Percentiles rank a stretch among this genome's conserved stretches.
These are phyloP conservation scores for Candida maesae DNA, from an alignment of 805 yeast species.

Conservation along the genomic window DNA sequence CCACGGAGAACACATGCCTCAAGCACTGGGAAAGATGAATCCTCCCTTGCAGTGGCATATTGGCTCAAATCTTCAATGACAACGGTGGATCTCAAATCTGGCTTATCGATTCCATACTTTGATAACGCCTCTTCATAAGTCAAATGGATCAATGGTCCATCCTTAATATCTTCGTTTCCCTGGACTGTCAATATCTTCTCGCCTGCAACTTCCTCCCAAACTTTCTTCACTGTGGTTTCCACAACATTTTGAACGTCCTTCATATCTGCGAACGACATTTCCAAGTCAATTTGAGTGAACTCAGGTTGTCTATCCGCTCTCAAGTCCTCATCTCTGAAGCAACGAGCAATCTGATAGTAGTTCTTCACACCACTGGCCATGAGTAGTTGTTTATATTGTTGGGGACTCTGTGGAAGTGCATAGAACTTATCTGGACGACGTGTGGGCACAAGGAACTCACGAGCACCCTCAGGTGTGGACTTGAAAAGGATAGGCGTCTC, in stretches of 20 bases:
- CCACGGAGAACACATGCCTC: slow-evolving; percentile 67
- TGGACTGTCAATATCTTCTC: slow-evolving; percentile 26
- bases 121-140: slow-evolving; percentile 67
- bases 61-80: slow-evolving; percentile 23
- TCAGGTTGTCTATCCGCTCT: slow-evolving; percentile 96
- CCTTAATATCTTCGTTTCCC: slow-evolving; percentile 11
- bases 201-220: slow-evolving; percentile 51
- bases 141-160: slow-evolving; percentile 38
- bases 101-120: slow-evolving; percentile 88
- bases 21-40: slow-evolving; percentile 56
- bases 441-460: slow-evolving; percentile 93
- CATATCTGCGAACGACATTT: slow-evolving; percentile 77
- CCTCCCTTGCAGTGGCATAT: slow-evolving; percentile 30
- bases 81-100: slow-evolving; percentile 72
- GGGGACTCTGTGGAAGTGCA: slow-evolving; percentile 97
- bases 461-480: slow-evolving; percentile 97
- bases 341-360: slow-evolving; percentile 88
- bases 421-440: slow-evolving; percentile 60
- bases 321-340: slow-evolving; percentile 95
- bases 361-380: slow-evolving; percentile 90
- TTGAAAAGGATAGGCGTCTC: slow-evolving; percentile 94
- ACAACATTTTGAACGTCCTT: slow-evolving; percentile 65
- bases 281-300: slow-evolving; percentile 95
- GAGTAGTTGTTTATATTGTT: slow-evolving; percentile 89
- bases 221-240: slow-evolving; percentile 47